A percentile compares a stretch with the other conserved stretches of the same genome.
These are phyloP conservation scores for Magnaporthiopsis rhizophila DNA, from an alignment of 2,329 filamentous ascomycete genomes.

Conservation along the genomic window DNA sequence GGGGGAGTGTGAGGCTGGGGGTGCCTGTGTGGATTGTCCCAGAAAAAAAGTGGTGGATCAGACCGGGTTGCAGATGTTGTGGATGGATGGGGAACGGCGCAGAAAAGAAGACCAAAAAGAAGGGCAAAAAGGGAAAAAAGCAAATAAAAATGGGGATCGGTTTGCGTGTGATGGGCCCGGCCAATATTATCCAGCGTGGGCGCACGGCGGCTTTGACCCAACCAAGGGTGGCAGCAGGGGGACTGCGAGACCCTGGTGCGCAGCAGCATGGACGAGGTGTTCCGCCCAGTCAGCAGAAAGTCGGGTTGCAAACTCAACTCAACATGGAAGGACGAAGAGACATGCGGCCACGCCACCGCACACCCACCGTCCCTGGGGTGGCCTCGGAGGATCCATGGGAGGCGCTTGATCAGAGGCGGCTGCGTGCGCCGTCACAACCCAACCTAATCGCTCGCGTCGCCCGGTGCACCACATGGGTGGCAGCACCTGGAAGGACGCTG, in stretches of 20 bases:
- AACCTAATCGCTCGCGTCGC: neutral
- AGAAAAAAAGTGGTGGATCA: conserved; percentile 12
- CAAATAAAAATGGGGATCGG: neutral
- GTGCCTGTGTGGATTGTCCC: conserved; percentile 7
- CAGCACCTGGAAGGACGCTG: neutral
- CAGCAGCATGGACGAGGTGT: neutral
- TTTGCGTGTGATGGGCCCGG: conserved; percentile 9
- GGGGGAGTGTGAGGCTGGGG: conserved; percentile 15
- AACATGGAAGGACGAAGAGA: neutral
- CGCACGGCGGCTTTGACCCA: neutral
- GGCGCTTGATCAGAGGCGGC: neutral
- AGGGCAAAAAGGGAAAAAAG: conserved; percentile 2
- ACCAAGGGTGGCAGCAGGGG: neutral
- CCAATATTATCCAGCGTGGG: conserved; percentile 2
- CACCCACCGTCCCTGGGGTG: neutral
- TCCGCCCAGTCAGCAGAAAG: neutral
- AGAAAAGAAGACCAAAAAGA: neutral
- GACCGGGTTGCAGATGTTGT: conserved; percentile 14
- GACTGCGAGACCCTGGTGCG: neutral
- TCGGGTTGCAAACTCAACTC: neutral
- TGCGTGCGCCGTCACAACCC: neutral
- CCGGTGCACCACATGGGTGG: neutral
- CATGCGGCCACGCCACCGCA: neutral
- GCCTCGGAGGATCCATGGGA: neutral
- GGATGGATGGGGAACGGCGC: neutral